Evolutionary conservation across 495 filamentous ascomycete species (phyloP).

Genomic region (Apiosordaria backusii): DNA sequence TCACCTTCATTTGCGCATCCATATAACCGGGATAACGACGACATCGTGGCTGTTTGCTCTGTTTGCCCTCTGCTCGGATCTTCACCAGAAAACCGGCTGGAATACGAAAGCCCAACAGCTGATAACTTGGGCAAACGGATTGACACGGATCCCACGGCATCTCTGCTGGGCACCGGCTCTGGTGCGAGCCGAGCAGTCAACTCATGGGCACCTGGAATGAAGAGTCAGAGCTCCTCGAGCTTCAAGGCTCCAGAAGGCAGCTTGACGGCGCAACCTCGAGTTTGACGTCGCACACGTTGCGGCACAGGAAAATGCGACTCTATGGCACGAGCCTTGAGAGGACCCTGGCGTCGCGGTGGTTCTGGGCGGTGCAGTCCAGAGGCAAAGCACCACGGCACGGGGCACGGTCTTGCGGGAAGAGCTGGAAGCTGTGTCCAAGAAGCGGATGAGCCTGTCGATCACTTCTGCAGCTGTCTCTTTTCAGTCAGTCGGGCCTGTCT

Average conservation of each 20-base stretch:
- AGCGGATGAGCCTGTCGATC: constrained; percentile 1
- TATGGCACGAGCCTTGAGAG: constrained; percentile 5
- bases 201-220: background rate
- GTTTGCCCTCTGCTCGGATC: too few relatives aligned
- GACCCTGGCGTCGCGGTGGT: constrained; percentile 1
- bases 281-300: constrained; percentile 10
- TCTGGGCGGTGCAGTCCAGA: background rate
- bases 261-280: constrained; percentile 4
- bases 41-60: background rate
- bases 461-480: constrained; percentile 7
- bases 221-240: background rate
- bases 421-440: background rate
- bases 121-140: too few relatives aligned
- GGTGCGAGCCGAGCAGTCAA: background rate
- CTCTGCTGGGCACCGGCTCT: background rate
- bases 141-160: background rate
- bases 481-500: background rate
- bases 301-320: constrained; percentile 8
- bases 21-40: background rate
- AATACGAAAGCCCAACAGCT: too few relatives aligned
- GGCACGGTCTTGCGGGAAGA: background rate
- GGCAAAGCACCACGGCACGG: background rate
- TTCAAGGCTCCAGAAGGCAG: constrained; percentile 4
- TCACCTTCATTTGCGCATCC: background rate
- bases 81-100: background rate